These are phyloP conservation scores for Iris macrosiphon DNA, from an alignment of 106 monocot genomes.

Conservation along the genomic window DNA sequence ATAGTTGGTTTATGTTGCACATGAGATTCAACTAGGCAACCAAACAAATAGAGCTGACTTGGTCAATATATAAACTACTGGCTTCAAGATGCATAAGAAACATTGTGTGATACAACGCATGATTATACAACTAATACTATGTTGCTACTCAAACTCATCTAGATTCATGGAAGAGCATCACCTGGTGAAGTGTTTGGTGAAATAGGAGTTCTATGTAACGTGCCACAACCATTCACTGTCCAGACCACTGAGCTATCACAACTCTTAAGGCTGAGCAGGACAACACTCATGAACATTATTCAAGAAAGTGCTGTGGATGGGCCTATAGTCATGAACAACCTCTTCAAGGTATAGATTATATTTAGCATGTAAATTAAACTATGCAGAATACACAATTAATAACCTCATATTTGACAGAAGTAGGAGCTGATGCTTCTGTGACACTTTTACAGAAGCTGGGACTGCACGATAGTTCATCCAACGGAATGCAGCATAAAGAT, in stretches of 20 bases:
- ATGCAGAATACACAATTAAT: not conserved
- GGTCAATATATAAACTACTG: not conserved
- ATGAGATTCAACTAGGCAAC: not conserved
- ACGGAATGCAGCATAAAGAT: slow-evolving; percentile 2
- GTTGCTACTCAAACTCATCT: not conserved
- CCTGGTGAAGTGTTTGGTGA: slow-evolving; percentile 73
- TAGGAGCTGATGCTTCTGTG: slow-evolving; percentile 21
- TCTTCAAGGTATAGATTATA: slow-evolving; percentile 39
- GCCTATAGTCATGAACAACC: slow-evolving; percentile 42
- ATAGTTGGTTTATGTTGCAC: not conserved
- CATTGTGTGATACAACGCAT: not conserved
- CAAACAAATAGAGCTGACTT: not conserved
- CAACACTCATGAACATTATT: slow-evolving; percentile 33
- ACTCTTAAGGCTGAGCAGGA: slow-evolving; percentile 44
- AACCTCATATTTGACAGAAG: slow-evolving; percentile 13
- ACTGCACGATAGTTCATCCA: slow-evolving; percentile 5
- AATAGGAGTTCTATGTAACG: slow-evolving; percentile 38
- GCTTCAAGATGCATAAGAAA: not conserved
- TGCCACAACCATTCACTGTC: slow-evolving; percentile 52
- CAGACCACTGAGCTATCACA: slow-evolving; percentile 56
- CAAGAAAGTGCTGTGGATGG: slow-evolving; percentile 38
- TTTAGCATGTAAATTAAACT: not conserved
- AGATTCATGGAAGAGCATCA: slow-evolving; percentile 33
- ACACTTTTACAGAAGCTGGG: slow-evolving; percentile 32
- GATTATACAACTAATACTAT: not conserved